Conservation (phyloP, 2,329 filamentous ascomycete species). For the Ophiobolus disseminans region DNA sequence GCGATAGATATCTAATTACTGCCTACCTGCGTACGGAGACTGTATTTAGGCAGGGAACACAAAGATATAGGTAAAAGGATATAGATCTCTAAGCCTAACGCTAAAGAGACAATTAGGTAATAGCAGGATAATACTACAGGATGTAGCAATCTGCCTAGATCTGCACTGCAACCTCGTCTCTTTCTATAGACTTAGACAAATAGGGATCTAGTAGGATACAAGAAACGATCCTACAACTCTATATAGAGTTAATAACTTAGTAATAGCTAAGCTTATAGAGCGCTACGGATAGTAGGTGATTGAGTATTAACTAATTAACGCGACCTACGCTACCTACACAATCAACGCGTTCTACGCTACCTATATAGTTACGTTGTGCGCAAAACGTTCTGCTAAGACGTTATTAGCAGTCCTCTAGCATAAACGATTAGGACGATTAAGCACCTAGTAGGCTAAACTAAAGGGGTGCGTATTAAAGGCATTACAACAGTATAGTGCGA, state of each 20-base stretch:
- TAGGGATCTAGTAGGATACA: not conserved
- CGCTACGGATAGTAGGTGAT: not conserved
- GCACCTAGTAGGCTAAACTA: not conserved
- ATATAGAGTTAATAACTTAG: not conserved
- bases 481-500: not conserved
- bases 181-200: not conserved
- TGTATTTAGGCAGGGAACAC: not conserved
- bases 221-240: not conserved
- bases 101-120: not conserved
- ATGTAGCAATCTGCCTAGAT: not conserved
- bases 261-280: not conserved
- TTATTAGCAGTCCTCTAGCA: not conserved
- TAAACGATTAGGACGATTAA: not conserved
- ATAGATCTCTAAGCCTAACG: not conserved
- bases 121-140: not conserved
- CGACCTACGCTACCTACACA: not conserved
- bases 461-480: slow-evolving; percentile 3
- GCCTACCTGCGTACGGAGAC: not conserved
- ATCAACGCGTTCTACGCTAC: too few species aligned
- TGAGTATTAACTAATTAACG: not conserved
- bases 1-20: not conserved
- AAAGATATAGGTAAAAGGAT: not conserved
- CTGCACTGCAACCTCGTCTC: not conserved
- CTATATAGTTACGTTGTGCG: too few species aligned
- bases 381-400: not conserved